Conservation (phyloP, 73 alveolate species). For the Breviolum minutum region DNA sequence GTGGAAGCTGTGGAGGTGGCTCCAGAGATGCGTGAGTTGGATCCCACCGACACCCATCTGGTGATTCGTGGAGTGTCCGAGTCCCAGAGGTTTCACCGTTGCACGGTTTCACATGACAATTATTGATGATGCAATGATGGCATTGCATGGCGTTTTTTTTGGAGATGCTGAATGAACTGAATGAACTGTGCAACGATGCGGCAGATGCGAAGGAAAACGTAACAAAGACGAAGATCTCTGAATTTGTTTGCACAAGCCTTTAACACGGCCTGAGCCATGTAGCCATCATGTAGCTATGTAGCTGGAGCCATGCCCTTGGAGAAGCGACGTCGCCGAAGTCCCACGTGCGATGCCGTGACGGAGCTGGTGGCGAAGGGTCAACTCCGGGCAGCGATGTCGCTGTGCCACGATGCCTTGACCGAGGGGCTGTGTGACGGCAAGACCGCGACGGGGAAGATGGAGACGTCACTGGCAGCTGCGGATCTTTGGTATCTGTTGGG, state of each 20-base stretch:
- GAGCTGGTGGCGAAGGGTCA: constrained; percentile 52
- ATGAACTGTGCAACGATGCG: too few species aligned
- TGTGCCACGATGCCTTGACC: constrained; percentile 18
- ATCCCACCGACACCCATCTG: constrained; percentile 71
- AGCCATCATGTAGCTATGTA: background rate
- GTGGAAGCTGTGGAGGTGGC: constrained; percentile 50
- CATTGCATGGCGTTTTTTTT: too few species aligned
- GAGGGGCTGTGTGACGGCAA: too few species aligned
- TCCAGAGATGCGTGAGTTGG: constrained; percentile 78
- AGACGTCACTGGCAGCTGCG: background rate
- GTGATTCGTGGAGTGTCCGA: constrained; percentile 48
- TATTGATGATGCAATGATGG: too few species aligned
- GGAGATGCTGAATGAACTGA: too few species aligned
- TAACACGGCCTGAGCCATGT: constrained; percentile 13
- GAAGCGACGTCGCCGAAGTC: background rate
- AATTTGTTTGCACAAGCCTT: background rate
- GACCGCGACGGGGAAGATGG: background rate
- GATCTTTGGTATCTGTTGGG: constrained; percentile 52
- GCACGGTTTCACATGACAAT: too few species aligned
- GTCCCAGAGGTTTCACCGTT: background rate
- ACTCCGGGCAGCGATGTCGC: background rate
- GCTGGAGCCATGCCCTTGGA: too few species aligned
- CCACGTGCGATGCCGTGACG: constrained; percentile 16
- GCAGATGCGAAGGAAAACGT: too few species aligned
- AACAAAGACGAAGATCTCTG: too few species aligned